Evolutionary conservation across 1,139 yeast species (phyloP).

Genomic region (Candida sanyaensis): DNA sequence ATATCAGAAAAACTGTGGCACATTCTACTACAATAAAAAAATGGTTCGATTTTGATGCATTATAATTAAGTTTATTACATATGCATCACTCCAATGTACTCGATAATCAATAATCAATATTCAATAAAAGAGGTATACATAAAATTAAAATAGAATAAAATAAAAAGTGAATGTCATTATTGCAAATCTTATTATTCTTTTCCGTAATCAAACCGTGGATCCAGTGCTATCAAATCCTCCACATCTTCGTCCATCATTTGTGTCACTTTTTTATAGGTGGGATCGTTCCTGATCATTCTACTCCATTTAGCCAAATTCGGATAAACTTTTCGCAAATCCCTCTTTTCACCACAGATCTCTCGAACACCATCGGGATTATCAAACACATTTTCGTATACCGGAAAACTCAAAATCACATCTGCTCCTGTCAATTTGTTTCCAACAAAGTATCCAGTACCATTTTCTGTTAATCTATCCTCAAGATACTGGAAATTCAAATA

Average conservation of each 20-base stretch:
- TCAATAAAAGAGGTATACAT: not conserved
- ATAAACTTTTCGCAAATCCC: constrained; percentile 31
- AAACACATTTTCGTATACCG: constrained; percentile 43
- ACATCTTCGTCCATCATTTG: constrained; percentile 34
- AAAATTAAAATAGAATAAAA: not conserved
- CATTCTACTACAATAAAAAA: no score
- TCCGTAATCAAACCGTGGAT: constrained; percentile 16
- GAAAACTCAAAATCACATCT: constrained; percentile 55
- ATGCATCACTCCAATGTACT: no score
- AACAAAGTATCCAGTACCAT: constrained; percentile 53
- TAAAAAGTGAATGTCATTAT: not conserved
- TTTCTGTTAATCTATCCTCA: constrained; percentile 38
- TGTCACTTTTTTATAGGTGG: constrained; percentile 27
- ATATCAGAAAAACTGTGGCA: no score
- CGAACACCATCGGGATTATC: constrained; percentile 41
- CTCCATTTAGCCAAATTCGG: constrained; percentile 41
- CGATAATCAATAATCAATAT: no score
- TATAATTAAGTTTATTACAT: no score
- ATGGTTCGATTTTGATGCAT: no score
- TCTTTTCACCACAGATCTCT: constrained; percentile 36
- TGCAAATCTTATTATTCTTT: constrained; percentile 3
- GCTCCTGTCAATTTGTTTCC: constrained; percentile 60
- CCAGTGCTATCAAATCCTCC: constrained; percentile 16
- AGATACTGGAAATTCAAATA: constrained; percentile 40
- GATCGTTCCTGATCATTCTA: constrained; percentile 31